Evolutionary conservation across 1,284 basidiomycete species (phyloP).

Genomic region (Meripilus lineatus): DNA sequence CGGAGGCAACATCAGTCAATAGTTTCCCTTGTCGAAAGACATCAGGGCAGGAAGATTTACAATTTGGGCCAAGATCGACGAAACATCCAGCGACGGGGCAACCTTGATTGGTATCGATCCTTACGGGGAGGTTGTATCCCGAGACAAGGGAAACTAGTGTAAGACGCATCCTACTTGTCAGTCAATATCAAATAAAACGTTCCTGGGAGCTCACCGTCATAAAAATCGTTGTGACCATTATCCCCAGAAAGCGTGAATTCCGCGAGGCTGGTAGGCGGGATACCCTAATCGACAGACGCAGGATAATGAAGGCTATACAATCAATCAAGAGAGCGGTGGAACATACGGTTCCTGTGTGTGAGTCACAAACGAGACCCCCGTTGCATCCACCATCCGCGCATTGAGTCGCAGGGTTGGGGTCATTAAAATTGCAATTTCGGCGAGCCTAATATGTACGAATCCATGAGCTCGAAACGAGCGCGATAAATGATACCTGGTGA

Average conservation of each 20-base stretch:
- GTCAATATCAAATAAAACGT: constrained; percentile 2
- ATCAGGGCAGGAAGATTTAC: constrained; percentile 16
- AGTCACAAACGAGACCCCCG: constrained; percentile 41
- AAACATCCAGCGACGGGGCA: constrained; percentile 37
- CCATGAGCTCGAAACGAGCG: not conserved
- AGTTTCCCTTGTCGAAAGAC: too few relatives aligned
- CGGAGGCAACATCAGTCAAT: constrained; percentile 10
- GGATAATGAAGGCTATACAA: too few relatives aligned
- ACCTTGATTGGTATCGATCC: constrained; percentile 35
- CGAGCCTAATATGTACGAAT: constrained; percentile 29
- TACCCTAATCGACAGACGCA: constrained; percentile 25
- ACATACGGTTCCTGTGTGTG: constrained; percentile 32
- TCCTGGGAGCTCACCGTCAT: constrained; percentile 29
- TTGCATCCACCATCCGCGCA: constrained; percentile 43
- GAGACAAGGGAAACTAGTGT: constrained; percentile 34
- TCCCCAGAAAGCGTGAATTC: constrained; percentile 36
- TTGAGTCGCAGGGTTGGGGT: constrained; percentile 32
- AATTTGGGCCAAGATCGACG: constrained; percentile 37
- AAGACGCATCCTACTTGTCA: not conserved
- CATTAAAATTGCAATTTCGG: constrained; percentile 39
- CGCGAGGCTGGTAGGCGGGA: constrained; percentile 39
- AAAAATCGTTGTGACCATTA: constrained; percentile 31
- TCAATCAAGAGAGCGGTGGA: not conserved
- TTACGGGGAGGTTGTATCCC: constrained; percentile 37
- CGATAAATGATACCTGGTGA: not conserved